Evolutionary conservation across 768 basidiomycete genomes (phyloP), one percentile per base, ranked within the genome.

Genomic region (Tremella fuciformis): DNA sequence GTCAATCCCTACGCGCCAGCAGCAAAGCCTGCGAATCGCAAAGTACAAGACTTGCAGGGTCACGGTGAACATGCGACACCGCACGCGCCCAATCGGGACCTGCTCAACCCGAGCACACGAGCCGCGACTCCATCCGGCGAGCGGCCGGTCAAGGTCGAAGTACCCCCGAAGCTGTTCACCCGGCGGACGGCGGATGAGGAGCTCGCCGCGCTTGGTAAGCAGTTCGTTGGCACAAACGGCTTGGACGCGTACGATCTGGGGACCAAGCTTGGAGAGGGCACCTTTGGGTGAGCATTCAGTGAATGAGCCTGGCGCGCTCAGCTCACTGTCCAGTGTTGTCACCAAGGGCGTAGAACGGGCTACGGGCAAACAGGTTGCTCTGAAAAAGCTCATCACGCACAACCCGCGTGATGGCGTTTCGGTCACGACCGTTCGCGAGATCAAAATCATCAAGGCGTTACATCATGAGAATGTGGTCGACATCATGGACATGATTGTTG

Each of bases 361-460:
- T 2, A 85, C 84, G 0, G 83, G 84, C 0, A 80, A 77, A 11
- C 76, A 81, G 0, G 91, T 97, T 11, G 94, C 94, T 7, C 79
- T 98, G 50, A 98, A 98, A 77, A 86, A 92, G 52, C 93, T 98
- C 65, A 81, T 97, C 55, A 91, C 96, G 85, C 93, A 96, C 75
- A 91, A 93, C 71, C 90, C 93, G 77, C 88, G 89, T 67, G 94
- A 96, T 76, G 94, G 94, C 55, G 91, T 79, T 82, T 91, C 94
- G 1, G 89, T 97, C 19, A 97, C 96, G 8, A 93, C 96, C 9
- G 80, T 97, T 8, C 86, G 96, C 11, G 96, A 99, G 79, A 97
- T 98, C 78, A 93, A 93, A 75, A 91, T 97, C 57, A 80, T 99
- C 62, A 98, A 97, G 76, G 84, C 86, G 3, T 81, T 99, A 59